Base-by-base conservation (phyloP, 306 rosid genomes). In the Quercus suber region DNA sequence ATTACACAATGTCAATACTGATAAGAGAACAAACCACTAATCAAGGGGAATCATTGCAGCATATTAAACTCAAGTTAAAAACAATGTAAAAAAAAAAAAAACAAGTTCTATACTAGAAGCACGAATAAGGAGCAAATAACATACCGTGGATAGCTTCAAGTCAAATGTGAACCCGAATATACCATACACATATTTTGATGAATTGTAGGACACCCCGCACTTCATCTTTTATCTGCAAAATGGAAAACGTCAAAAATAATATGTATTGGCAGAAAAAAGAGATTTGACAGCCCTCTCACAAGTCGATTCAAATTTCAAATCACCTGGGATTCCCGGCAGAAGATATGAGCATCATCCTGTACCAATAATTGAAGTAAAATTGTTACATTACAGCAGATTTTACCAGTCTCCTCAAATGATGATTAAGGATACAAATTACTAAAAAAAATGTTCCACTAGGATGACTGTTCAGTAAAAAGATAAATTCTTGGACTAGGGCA, bases 321-420 rank as follows among this genome's bases (percentile, higher is more conserved):
- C 77, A 94, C 99, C 92, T 94, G 99, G 59, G 97, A 92, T 81
- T 91, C 96, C 89, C 89, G 88, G 84, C 98, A 94, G 88, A 94
- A 94, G 82, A 94, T 94, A 79, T 94, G 97, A 71, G 97, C 97
- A 87, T 94, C 99, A 79, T 94, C 99, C 97, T 94, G 94, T 27
- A 53, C 70, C 57, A 78, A 64, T 41, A 86, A 37, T 81, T 67
- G 82, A 72, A 86, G 23, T 49, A 75, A 74, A 86, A 14, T 49
- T 61, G 77, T 86, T 76, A 92, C 15, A 82, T 57, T 13, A 76
- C n/a, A 55, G 61, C 41, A 75, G 58, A 43, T 56, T 67, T 69
- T 52, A 72, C 60, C 74, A 67, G 64, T 49, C 58, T 8, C 25
- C 51, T 31, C 72, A 67, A 63, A 49, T 11, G 37, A 19, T 9